These are phyloP conservation scores for Penicillium malachiteum DNA, from an alignment of 495 filamentous ascomycete species.

Conservation along the genomic window DNA sequence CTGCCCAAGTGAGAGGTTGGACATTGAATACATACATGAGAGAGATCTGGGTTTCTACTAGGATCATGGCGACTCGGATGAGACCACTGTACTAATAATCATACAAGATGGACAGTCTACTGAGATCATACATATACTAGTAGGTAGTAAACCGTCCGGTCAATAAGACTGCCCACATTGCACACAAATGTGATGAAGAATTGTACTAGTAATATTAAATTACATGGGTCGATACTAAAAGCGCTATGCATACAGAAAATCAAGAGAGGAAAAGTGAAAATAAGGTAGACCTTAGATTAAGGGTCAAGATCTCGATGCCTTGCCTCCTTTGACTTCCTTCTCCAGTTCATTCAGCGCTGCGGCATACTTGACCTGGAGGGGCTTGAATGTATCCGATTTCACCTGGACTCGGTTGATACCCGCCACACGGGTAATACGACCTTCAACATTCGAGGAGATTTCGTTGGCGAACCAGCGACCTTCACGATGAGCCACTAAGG, in stretches of 20 bases:
- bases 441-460: constrained; percentile 52
- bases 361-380: constrained; percentile 58
- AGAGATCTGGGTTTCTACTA: too few relatives aligned
- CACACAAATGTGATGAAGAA: too few relatives aligned
- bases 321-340: constrained; percentile 35
- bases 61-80: too few relatives aligned
- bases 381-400: constrained; percentile 39
- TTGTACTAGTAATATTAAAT: too few relatives aligned
- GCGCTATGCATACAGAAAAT: constrained; percentile 13
- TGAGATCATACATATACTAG: too few relatives aligned
- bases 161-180: too few relatives aligned
- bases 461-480: constrained; percentile 85
- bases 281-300: background rate
- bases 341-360: constrained; percentile 53
- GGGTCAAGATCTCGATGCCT: background rate
- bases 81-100: too few relatives aligned
- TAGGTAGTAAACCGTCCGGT: too few relatives aligned
- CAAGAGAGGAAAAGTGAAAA: background rate
- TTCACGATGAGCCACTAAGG: constrained; percentile 72
- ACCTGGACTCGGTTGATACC: constrained; percentile 47
- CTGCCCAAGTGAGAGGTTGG: too few relatives aligned
- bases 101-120: too few relatives aligned
- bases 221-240: background rate
- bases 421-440: constrained; percentile 42
- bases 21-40: too few relatives aligned